Base-by-base conservation (phyloP, 176 grass and related monocot species). In the Sorghum bicolor region DNA sequence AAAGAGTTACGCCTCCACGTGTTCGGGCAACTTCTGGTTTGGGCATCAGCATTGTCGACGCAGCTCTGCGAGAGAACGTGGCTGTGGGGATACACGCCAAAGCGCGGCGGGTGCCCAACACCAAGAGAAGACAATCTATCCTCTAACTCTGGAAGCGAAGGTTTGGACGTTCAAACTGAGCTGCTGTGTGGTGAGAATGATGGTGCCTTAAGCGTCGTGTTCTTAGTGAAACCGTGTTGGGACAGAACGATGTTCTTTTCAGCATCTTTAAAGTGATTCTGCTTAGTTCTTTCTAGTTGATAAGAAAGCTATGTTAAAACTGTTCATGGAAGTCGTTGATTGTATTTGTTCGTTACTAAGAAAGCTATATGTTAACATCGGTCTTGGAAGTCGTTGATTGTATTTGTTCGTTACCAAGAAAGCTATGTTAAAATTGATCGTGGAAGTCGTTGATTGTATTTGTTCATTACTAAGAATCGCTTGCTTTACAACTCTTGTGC, bases 51-150 rank as follows among this genome's bases (percentile, higher is more conserved):
- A 70, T 84, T 32, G 78, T 70, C 39, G 62, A 86, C 66, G 74
- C 83, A 65, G 66, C 72, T 84, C 33, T 76, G 53, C 81, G 75
- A n/a, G 85, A 88, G 30, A 86, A 88, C 24, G 72, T 66, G 71
- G 83, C 39, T 45, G 76, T 40, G 5, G 80, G 83, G 31, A 87
- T 77, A 70, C 5, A 38, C 1, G 88, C 85, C 3, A 86, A 73
- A 24, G 76, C 83, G 1, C 67, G 80, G 77, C 75, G 91, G 26
- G 91, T 96, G 30, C 53, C 83, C 43, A 92, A 85, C 67, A 0
- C 76, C 45, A 91, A 96, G 73, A 89, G 91, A 74, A 88, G 91
- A 55, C 90, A 85, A 47, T 96, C 94, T 31, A 80, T 96, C 38
- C 32, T 96, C 44, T 95, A 61, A 83, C 1, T 70, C 26, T 33